These are phyloP conservation scores for Penicillium hordei DNA, from an alignment of 2,329 filamentous ascomycete species.

Conservation along the genomic window DNA sequence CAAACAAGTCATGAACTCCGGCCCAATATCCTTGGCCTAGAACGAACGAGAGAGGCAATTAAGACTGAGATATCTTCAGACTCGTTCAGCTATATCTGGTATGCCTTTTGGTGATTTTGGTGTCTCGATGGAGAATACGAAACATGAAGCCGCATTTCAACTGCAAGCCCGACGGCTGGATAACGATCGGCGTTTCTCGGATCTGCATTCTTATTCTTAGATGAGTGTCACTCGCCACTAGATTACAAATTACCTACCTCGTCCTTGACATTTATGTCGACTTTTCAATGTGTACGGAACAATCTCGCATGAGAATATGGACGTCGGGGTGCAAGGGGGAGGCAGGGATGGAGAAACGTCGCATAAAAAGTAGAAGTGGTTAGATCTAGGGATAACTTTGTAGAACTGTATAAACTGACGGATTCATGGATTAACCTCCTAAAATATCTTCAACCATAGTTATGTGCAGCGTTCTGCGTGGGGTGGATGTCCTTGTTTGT, in stretches of 20 bases:
- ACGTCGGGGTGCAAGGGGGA: no score
- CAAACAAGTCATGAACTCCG: neutral
- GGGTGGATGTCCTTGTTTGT: neutral
- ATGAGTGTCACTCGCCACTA: no score
- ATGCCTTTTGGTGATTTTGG: no score
- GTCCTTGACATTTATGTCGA: neutral
- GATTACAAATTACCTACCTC: neutral
- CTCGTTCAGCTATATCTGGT: neutral
- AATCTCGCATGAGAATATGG: neutral
- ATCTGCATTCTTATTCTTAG: neutral
- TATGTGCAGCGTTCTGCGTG: neutral
- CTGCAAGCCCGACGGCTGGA: neutral
- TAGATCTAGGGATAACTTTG: neutral
- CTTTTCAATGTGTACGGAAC: no score
- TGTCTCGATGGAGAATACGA: neutral
- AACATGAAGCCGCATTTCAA: neutral
- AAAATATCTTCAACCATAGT: neutral
- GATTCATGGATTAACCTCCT: neutral
- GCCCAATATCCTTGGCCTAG: neutral
- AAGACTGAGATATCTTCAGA: neutral
- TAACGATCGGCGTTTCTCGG: neutral
- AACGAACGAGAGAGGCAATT: neutral
- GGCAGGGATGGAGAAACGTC: neutral
- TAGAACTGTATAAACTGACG: neutral
- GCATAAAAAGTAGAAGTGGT: neutral